A percentile compares a stretch with the other conserved stretches of the same genome.
Conservation (phyloP, 1,139 yeast genomes). For the Pichia terricola region DNA sequence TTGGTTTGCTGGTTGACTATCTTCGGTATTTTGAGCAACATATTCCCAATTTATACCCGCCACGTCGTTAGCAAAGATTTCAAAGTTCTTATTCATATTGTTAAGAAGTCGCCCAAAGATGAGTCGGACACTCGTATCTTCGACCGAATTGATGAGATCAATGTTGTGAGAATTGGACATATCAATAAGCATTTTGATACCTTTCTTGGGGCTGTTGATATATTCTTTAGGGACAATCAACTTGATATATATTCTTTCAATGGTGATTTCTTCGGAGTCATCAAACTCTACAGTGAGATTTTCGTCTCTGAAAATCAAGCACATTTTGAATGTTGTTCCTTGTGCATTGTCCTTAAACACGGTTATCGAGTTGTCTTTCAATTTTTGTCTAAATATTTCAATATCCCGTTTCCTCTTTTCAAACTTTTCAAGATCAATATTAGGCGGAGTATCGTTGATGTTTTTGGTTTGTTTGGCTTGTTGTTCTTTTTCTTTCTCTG, state of each 20-base stretch:
- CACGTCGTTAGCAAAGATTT: conserved; percentile 15
- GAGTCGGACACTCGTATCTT: conserved; percentile 19
- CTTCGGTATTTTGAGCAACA: not conserved
- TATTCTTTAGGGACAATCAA: conserved; percentile 24
- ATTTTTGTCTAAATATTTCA: conserved; percentile 19
- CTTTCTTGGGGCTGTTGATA: conserved; percentile 30
- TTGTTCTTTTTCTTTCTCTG: conserved; percentile 1
- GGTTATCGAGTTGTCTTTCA: conserved; percentile 13
- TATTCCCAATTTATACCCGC: conserved; percentile 9
- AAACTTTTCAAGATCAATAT: conserved; percentile 8
- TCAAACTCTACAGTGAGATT: conserved; percentile 22
- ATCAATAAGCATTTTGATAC: conserved; percentile 26
- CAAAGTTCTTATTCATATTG: conserved; percentile 23
- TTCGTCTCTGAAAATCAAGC: conserved; percentile 19
- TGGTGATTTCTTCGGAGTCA: conserved; percentile 18
- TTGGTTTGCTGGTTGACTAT: not conserved
- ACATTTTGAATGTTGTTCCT: conserved; percentile 20
- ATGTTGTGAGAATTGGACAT: conserved; percentile 21
- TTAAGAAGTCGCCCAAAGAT: conserved; percentile 23
- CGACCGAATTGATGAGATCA: conserved; percentile 19
- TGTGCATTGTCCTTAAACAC: conserved; percentile 22
- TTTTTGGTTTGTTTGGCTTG: not conserved
- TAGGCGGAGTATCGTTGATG: not conserved
- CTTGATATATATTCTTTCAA: conserved; percentile 20
- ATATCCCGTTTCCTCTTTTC: conserved; percentile 17